These are phyloP conservation scores for Malus hybrid DNA, from an alignment of 331 rosid species.

Conservation along the genomic window DNA sequence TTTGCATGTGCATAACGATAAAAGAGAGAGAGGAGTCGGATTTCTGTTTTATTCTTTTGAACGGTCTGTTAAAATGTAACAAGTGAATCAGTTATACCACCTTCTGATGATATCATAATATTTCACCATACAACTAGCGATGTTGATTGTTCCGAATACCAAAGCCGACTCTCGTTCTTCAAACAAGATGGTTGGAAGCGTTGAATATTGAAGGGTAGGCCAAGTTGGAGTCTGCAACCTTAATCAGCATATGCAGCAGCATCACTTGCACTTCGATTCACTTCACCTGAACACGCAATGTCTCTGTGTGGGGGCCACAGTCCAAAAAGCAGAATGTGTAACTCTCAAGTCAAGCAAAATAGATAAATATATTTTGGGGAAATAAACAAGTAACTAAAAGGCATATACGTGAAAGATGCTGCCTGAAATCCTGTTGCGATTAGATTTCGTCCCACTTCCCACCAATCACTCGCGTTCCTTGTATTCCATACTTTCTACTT, in stretches of 20 bases:
- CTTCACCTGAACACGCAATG: background rate
- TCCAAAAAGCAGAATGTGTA: background rate
- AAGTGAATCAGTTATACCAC: no score
- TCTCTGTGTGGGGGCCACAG: background rate
- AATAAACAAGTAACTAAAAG: background rate
- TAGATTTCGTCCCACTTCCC: background rate
- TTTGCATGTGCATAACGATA: no score
- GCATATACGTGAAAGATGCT: background rate
- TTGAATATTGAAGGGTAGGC: background rate
- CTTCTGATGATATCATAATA: no score
- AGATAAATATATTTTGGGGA: no score
- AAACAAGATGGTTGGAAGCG: background rate
- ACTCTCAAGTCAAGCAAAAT: background rate
- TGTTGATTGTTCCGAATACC: conserved; percentile 1
- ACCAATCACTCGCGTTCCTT: background rate
- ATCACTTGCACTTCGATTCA: background rate
- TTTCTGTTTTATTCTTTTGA: no score
- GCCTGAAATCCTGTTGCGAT: background rate
- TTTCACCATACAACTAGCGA: no score
- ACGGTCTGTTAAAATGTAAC: no score
- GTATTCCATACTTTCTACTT: no score
- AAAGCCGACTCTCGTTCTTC: conserved; percentile 20
- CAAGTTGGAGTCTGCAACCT: background rate
- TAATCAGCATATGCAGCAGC: background rate
- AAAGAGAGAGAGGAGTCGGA: no score